A percentile compares a stretch with the other conserved stretches of the same genome.
These are phyloP conservation scores for Apiospora marii DNA, from an alignment of 2,329 filamentous ascomycete species.

Conservation along the genomic window DNA sequence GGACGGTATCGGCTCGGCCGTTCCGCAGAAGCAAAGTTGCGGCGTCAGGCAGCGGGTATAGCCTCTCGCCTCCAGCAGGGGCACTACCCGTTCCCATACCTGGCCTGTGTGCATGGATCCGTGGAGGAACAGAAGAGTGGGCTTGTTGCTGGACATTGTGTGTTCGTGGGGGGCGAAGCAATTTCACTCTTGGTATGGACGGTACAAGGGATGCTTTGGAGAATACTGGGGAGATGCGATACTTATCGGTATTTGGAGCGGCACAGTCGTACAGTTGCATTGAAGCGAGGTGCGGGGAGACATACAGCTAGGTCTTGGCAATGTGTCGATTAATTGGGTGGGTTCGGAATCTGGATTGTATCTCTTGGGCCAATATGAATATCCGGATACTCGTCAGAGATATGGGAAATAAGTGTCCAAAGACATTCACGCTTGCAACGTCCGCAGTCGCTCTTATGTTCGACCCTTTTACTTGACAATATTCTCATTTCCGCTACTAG, in stretches of 20 bases:
- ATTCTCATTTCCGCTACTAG: too few species aligned
- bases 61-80: background rate
- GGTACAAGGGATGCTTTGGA: background rate
- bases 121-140: background rate
- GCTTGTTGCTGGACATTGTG: background rate
- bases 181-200: background rate
- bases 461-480: too few species aligned
- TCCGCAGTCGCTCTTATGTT: too few species aligned
- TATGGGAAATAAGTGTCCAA: too few species aligned
- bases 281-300: background rate
- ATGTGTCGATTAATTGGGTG: background rate
- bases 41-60: constrained; percentile 1
- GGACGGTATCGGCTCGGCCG: background rate
- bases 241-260: background rate
- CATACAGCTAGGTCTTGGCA: background rate
- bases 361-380: background rate
- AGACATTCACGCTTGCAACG: too few species aligned
- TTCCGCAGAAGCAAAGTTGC: background rate
- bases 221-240: background rate
- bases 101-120: background rate
- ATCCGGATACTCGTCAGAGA: background rate
- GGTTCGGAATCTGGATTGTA: background rate
- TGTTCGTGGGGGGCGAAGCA: background rate
- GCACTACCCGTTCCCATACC: background rate
- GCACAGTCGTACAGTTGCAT: background rate